A percentile compares a stretch with the other conserved stretches of the same genome.
These are phyloP conservation scores for Pyricularia grisea DNA, from an alignment of 2,329 filamentous ascomycete genomes.

Conservation along the genomic window DNA sequence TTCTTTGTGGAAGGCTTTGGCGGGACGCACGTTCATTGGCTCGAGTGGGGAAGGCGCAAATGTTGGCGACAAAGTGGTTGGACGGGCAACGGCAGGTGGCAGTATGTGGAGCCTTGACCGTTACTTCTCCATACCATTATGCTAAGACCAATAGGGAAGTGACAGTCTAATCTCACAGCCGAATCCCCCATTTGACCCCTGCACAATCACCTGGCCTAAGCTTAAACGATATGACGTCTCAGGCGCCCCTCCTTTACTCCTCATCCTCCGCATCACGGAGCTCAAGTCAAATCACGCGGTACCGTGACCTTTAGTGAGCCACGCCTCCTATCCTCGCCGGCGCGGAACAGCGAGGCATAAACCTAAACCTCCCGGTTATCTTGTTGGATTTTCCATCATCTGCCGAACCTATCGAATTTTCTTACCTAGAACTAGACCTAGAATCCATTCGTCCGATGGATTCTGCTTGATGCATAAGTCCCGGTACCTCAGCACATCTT, in stretches of 20 bases:
- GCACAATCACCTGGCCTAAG: background rate
- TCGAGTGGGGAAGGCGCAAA: background rate
- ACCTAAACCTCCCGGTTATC: background rate
- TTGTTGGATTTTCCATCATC: background rate
- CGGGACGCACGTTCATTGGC: background rate
- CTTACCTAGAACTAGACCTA: background rate
- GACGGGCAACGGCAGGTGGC: background rate
- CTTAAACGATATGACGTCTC: slow-evolving; percentile 6
- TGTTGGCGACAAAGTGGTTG: background rate
- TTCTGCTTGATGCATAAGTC: background rate
- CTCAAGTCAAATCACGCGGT: background rate
- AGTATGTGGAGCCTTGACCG: background rate
- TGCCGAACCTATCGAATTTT: background rate
- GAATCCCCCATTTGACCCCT: background rate
- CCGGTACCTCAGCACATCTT: background rate
- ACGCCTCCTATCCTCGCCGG: background rate
- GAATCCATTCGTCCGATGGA: background rate
- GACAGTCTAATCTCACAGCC: background rate
- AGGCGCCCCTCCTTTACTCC: slow-evolving; percentile 6
- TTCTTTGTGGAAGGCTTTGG: background rate
- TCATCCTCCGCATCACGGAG: background rate
- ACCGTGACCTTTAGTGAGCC: background rate
- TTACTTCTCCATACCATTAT: background rate
- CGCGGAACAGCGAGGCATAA: background rate
- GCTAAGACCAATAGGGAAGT: background rate